These are phyloP conservation scores for Scleroderma bovista DNA, from an alignment of 768 basidiomycete genomes.

Conservation along the genomic window DNA sequence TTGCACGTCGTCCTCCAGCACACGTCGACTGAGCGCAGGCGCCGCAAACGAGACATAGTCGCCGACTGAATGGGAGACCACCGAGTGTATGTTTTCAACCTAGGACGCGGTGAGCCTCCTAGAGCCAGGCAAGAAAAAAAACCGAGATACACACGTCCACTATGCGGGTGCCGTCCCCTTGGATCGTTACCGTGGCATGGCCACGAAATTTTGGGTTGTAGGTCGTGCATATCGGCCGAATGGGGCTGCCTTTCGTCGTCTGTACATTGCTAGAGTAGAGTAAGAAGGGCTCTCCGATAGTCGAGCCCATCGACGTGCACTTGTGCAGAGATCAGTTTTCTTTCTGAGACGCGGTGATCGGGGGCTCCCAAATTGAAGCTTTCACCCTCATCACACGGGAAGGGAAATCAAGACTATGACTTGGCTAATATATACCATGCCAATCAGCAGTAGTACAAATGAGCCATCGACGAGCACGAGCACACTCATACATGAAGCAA, in stretches of 20 bases:
- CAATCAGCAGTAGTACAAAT: background rate
- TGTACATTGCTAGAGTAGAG: slow-evolving; percentile 20
- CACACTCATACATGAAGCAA: slow-evolving; percentile 19
- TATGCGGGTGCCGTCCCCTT: slow-evolving; percentile 72
- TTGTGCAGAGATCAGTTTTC: slow-evolving; percentile 4
- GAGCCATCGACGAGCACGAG: background rate
- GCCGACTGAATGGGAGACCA: slow-evolving; percentile 64
- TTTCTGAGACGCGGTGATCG: slow-evolving; percentile 18
- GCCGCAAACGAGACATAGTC: slow-evolving; percentile 59
- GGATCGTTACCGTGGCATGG: slow-evolving; percentile 61
- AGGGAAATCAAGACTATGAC: background rate
- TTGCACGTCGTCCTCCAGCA: slow-evolving; percentile 27
- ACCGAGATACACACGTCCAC: slow-evolving; percentile 49
- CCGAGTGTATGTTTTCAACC: slow-evolving; percentile 60
- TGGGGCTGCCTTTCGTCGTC: slow-evolving; percentile 2
- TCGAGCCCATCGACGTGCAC: slow-evolving; percentile 24
- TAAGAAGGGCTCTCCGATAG: slow-evolving; percentile 27
- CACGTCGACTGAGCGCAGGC: slow-evolving; percentile 44
- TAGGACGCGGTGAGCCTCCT: slow-evolving; percentile 22
- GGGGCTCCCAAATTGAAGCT: background rate
- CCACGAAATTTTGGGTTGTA: slow-evolving; percentile 35
- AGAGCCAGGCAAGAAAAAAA: slow-evolving; percentile 1
- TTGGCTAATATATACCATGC: background rate
- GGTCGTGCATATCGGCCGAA: slow-evolving; percentile 15
- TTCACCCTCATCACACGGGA: background rate